Evolutionary conservation across 176 grass and related monocot species (phyloP), one percentile per base, ranked within the genome.

Genomic region (Elaeis guineensis): DNA sequence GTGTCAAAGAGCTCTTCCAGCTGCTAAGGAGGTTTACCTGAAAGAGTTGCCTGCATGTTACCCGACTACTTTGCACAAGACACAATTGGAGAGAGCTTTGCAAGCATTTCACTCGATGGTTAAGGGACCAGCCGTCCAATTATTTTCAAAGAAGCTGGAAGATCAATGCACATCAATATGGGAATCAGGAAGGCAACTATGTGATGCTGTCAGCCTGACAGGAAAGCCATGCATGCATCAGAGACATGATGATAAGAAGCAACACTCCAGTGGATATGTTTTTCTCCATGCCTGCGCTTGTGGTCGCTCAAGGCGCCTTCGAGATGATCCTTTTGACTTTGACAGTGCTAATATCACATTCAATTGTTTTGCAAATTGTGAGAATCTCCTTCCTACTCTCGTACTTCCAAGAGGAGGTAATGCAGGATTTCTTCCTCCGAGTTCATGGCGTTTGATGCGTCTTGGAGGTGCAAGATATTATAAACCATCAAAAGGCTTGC

Each of bases 281-380:
- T 97, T 91, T 69, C 85, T 91, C 74, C 92, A 91, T 85, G 87
- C 92, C n/a, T 97, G 92, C 73, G 81, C 87, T 55, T 97, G 92
- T 66, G 92, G 92, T n/a, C 71, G 87, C 32, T 91, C 84, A 52
- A 77, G 92, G 67, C 51, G 76, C 23, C 76, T 91, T 64, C 75
- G 75, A 75, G 83, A 97, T 28, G 92, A 97, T 69, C 92, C 92
- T 64, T 97, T 88, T 80, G 83, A 90, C 65, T 85, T 97, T 72
- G 69, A 85, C 56, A 75, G 74, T 58, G 92, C 83, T 14, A 90
- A 97, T 44, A 18, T 90, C 60, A 79, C 74, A 58, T 97, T 91
- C 66, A 87, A 73, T 71, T 84, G 78, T 65, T 87, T 90, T 67
- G 52, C 83, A 25, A 90, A 85, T 61, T 97, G 92, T 3, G 92